Evolutionary conservation across 1,284 basidiomycete species (phyloP), one percentile per base, ranked within the genome.

Genomic region (Stygiomarasmius scandens): DNA sequence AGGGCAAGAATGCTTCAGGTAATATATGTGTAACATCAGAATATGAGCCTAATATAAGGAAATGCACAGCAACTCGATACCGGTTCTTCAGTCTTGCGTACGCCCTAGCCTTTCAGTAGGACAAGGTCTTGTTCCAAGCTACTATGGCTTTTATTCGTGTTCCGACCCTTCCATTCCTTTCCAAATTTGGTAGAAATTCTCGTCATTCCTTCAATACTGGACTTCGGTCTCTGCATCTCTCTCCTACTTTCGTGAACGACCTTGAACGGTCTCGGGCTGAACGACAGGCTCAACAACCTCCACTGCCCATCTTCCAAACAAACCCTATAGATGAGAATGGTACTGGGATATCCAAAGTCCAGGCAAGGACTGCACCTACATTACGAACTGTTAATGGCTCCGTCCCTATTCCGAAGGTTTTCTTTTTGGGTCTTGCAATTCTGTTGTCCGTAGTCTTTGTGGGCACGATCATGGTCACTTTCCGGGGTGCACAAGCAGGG

Each of bases 361-460:
- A 41, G 23, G 5, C 25, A 10, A 23, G n/a, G 19, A 24, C 24
- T 5, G 14, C 55, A 32, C 43, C 20, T 20, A 2, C 46, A 43
- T 4, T 44, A 20, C 44, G 24, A 23, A 22, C 55, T n/a, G 46
- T 52, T 24, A 49, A 56, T 44, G 55, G 54, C 27, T 25, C 50
- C 14, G 48, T 54, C 6, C 49, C 52, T n/a, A 49, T 60, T 29
- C 58, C 58, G 36, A 47, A 51, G 16, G 49, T 60, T 23, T 60
- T 60, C 43, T 60, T 52, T 34, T 54, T 60, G 6, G 58, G 55
- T 14, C 69, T 85, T 34, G 75, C 76, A 20, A 62, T 82, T 38
- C 74, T 82, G 11, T 59, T 78, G 5, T 74, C 74, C 23, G 56
- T 76, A 9, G 62, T 82, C 27, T 85, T 84, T 66, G 79, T 82